Conservation (phyloP, 2,329 filamentous ascomycete genomes). For the Colletotrichum agaves region DNA sequence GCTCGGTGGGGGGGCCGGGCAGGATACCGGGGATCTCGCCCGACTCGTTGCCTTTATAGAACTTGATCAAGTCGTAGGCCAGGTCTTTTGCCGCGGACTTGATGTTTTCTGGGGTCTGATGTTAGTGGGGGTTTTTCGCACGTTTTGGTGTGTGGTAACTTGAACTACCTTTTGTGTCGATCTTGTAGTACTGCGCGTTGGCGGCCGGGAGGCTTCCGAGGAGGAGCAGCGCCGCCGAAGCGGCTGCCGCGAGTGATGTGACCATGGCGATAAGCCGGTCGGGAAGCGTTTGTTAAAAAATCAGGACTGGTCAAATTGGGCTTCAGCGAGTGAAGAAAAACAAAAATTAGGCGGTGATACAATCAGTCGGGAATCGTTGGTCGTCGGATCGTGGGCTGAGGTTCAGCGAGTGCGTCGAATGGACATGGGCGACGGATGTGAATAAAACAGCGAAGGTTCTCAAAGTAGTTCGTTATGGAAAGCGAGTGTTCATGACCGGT, state of each 20-base stretch:
- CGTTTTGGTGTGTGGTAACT: not conserved
- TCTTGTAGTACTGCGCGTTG: constrained; percentile 45
- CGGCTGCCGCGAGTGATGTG: constrained; percentile 27
- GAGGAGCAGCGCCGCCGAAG: constrained; percentile 33
- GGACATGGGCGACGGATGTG: not conserved
- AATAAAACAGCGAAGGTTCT: not conserved
- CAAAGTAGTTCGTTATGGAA: constrained; percentile 1
- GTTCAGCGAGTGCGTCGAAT: constrained; percentile 11
- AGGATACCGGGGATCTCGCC: constrained; percentile 67
- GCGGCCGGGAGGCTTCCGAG: constrained; percentile 31
- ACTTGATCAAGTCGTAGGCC: constrained; percentile 61
- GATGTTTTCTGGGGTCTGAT: constrained; percentile 53
- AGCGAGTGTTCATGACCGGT: constrained; percentile 24
- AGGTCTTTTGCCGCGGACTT: constrained; percentile 57
- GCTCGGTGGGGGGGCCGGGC: constrained; percentile 61
- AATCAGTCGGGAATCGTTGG: not conserved
- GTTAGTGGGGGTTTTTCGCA: not conserved
- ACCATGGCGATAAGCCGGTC: constrained; percentile 35
- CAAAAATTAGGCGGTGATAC: not conserved
- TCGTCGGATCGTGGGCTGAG: not conserved
- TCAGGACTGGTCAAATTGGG: not conserved
- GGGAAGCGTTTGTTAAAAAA: not conserved
- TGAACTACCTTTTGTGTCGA: constrained; percentile 46
- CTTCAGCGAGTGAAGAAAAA: not conserved
- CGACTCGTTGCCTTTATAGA: constrained; percentile 62